phyloP scores from a whole-genome alignment of 495 filamentous ascomycete species.

The Hypoxylon cercidicola region DNA sequence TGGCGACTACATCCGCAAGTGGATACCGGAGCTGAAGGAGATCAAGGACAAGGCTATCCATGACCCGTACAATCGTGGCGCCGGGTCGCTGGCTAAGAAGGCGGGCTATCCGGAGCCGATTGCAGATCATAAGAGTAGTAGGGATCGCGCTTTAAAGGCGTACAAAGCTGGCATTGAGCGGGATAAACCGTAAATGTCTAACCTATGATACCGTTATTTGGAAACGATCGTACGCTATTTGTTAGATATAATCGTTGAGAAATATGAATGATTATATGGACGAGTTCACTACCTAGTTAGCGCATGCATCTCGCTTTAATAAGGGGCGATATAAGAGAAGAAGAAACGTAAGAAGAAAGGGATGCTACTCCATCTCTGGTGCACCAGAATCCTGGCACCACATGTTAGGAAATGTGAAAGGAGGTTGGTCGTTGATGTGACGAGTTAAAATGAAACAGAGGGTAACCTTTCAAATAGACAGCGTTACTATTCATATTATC shows the following conservation, averaged over 20 bases:
- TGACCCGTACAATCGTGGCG: slow-evolving; percentile 78
- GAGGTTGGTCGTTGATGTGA: too few relatives aligned
- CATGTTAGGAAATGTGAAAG: too few relatives aligned
- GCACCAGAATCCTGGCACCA: too few relatives aligned
- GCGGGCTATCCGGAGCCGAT: slow-evolving; percentile 78
- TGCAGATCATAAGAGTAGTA: slow-evolving; percentile 75
- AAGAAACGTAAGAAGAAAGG: too few relatives aligned
- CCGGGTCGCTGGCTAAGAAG: slow-evolving; percentile 65
- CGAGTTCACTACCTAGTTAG: not conserved
- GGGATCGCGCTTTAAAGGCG: slow-evolving; percentile 72
- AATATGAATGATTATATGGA: not conserved
- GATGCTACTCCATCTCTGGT: too few relatives aligned
- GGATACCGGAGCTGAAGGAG: slow-evolving; percentile 74
- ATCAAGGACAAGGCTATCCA: slow-evolving; percentile 75
- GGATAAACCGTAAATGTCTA: slow-evolving; percentile 31
- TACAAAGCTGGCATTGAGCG: slow-evolving; percentile 75
- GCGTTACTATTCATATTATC: too few relatives aligned
- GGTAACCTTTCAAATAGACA: too few relatives aligned
- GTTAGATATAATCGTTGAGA: not conserved
- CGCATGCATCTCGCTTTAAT: not conserved
- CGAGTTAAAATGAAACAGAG: too few relatives aligned
- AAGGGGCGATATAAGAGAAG: too few relatives aligned
- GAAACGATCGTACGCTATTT: too few relatives aligned
- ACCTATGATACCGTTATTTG: not conserved
- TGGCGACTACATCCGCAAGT: slow-evolving; percentile 76